Percentiles rank a stretch among this genome's conserved stretches.
phyloP scores from a whole-genome alignment of 345 rosid species.

The Citrus maxima region DNA sequence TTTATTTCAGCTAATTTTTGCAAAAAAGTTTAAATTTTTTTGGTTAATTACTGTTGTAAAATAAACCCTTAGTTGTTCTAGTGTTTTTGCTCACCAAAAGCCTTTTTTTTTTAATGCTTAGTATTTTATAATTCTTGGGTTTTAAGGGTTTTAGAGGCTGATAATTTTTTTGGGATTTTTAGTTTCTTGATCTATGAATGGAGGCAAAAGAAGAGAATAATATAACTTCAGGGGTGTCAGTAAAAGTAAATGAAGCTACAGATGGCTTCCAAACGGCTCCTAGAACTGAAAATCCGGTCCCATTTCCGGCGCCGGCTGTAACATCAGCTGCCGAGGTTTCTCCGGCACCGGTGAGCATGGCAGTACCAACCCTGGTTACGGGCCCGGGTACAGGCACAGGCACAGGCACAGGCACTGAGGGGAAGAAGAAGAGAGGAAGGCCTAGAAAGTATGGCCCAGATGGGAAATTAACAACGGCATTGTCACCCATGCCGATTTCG shows the following conservation, averaged over 20 bases:
- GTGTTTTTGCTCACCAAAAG: conserved; percentile 13
- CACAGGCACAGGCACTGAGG: conserved; percentile 28
- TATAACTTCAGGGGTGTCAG: conserved; percentile 33
- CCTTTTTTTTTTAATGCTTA: conserved; percentile 6
- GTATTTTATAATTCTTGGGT: conserved; percentile 23
- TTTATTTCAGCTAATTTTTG: conserved; percentile 22
- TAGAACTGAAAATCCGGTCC: conserved; percentile 43
- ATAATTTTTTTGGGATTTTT: conserved; percentile 16
- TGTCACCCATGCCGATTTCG: conserved; percentile 92
- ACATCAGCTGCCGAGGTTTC: conserved; percentile 14
- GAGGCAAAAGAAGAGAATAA: conserved; percentile 55
- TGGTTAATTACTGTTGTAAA: conserved; percentile 5
- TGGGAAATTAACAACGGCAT: conserved; percentile 45
- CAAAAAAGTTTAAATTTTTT: conserved; percentile 1
- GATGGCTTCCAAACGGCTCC: conserved; percentile 49
- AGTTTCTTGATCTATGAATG: conserved; percentile 45
- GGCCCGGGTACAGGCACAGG: conserved; percentile 3
- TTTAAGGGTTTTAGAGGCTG: conserved; percentile 33
- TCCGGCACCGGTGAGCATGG: conserved; percentile 8
- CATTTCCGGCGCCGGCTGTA: conserved; percentile 26
- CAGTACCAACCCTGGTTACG: conserved; percentile 11
- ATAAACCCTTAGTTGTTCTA: not conserved
- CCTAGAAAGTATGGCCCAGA: conserved; percentile 84
- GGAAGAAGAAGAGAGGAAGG: conserved; percentile 89
- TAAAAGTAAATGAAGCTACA: conserved; percentile 52